Percentiles rank a stretch among this genome's conserved stretches.
Evolutionary conservation across 164 flowering plant species (phyloP).

Genomic region (grape (Vitis vinifera)): DNA sequence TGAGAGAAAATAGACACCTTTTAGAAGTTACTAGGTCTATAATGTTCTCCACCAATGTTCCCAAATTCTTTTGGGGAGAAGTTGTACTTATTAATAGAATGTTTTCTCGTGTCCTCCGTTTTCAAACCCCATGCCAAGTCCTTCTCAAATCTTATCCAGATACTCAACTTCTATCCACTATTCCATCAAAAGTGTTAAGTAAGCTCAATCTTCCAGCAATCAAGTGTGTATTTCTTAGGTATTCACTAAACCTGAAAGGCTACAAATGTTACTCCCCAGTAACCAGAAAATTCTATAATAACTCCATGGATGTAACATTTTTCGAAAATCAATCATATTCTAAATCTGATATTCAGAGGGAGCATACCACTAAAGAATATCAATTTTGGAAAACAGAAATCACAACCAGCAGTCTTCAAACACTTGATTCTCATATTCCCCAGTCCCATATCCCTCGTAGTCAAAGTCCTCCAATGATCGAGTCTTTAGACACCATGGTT

Average conservation of each 20-base stretch:
- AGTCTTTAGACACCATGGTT: not conserved
- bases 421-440: not conserved
- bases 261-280: not conserved
- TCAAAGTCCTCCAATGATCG: not conserved
- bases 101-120: not conserved
- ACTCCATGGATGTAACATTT: not conserved
- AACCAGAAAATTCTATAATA: not conserved
- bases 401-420: not conserved
- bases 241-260: not conserved
- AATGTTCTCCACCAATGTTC: not conserved
- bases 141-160: not conserved
- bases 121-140: not conserved
- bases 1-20: not conserved
- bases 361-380: not conserved
- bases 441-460: not conserved
- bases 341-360: not conserved
- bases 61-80: not conserved
- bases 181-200: not conserved
- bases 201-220: not conserved
- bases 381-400: not conserved
- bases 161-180: not conserved
- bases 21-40: not conserved
- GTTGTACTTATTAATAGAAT: too few relatives aligned
- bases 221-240: not conserved
- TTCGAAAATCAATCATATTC: not conserved